Percentiles rank a stretch among this genome's conserved stretches.
phyloP scores from a whole-genome alignment of 169 alveolate genomes.

The Cryptosporidium sp. region DNA sequence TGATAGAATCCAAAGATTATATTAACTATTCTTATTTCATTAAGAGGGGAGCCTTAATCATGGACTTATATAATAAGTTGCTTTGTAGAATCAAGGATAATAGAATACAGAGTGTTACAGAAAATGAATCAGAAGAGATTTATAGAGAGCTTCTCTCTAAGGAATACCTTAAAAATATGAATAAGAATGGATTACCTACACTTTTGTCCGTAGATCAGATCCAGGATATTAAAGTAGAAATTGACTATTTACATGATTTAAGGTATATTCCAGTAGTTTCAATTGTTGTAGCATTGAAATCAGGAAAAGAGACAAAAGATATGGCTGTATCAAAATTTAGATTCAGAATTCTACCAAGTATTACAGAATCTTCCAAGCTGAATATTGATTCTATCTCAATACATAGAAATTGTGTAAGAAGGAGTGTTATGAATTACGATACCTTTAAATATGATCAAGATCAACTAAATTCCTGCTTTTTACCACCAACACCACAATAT shows the following conservation, averaged over 20 bases:
- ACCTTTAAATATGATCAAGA: not conserved
- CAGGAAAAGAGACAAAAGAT: not conserved
- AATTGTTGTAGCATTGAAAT: not conserved
- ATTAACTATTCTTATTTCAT: constrained; percentile 38
- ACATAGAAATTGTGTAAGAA: constrained; percentile 30
- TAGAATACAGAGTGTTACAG: not conserved
- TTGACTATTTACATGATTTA: constrained; percentile 47
- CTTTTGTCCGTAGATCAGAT: not conserved
- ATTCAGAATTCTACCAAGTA: constrained; percentile 19
- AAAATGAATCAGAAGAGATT: not conserved
- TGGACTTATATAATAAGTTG: constrained; percentile 2
- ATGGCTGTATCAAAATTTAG: not conserved
- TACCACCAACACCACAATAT: constrained; percentile 75
- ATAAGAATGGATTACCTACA: not conserved
- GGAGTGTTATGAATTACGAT: constrained; percentile 6
- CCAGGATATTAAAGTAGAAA: not conserved
- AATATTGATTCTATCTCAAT: constrained; percentile 2
- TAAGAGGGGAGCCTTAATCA: constrained; percentile 31
- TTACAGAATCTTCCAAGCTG: not conserved
- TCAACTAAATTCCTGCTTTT: constrained; percentile 9
- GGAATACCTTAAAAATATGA: not conserved
- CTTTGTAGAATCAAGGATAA: not conserved
- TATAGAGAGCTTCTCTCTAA: not conserved
- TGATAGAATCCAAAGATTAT: constrained; percentile 29
- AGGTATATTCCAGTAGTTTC: constrained; percentile 34